These are phyloP conservation scores for Sugiyamaella paludigena DNA, from an alignment of 1,139 yeast species.

Conservation along the genomic window DNA sequence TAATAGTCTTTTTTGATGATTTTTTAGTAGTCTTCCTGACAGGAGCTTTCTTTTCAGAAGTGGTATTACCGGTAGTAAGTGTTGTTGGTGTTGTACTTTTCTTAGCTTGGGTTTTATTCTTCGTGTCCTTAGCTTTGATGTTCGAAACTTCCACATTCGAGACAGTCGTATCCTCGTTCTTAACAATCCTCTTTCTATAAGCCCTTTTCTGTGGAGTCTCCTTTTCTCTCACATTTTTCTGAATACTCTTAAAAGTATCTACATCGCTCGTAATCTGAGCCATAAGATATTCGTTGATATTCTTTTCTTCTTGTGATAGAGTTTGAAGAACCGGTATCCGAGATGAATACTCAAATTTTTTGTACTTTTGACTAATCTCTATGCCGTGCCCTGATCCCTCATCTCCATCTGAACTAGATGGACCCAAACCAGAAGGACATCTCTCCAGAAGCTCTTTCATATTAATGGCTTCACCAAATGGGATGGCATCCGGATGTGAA, in stretches of 20 bases:
- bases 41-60: too few species aligned
- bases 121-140: too few species aligned
- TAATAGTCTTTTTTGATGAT: too few species aligned
- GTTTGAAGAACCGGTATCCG: conserved; percentile 27
- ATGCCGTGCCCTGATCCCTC: too few species aligned
- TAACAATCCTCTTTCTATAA: too few species aligned
- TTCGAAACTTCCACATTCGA: too few species aligned
- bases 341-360: conserved; percentile 15
- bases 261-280: conserved; percentile 28
- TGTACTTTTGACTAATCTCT: conserved; percentile 12
- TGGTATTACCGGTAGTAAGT: too few species aligned
- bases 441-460: conserved; percentile 49
- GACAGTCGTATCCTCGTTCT: too few species aligned
- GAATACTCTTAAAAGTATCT: conserved; percentile 19
- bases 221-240: conserved; percentile 9
- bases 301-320: conserved; percentile 14
- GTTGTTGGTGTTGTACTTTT: too few species aligned
- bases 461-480: conserved; percentile 75
- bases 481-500: conserved; percentile 68
- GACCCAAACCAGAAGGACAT: conserved; percentile 13
- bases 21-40: too few species aligned
- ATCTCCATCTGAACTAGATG: neutral
- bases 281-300: conserved; percentile 21
- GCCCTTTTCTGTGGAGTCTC: neutral
- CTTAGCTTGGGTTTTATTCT: too few species aligned